These are phyloP conservation scores for Desmodesmus armatus DNA, from an alignment of 139 green algal species.

Conservation along the genomic window DNA sequence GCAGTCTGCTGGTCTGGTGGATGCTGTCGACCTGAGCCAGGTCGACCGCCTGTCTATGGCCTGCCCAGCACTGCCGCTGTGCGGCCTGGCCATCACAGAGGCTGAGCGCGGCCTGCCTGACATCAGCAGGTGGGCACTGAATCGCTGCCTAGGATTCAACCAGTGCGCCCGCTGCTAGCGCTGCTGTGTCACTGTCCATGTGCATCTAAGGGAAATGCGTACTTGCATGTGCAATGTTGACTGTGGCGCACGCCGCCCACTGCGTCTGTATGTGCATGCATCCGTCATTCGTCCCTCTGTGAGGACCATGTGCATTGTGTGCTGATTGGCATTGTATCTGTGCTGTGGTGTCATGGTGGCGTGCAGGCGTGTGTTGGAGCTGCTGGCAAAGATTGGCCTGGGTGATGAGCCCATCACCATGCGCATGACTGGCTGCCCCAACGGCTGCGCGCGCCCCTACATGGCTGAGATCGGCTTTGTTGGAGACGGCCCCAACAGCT, in stretches of 20 bases:
- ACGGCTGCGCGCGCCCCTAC: constrained; percentile 98
- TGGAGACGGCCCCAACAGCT: constrained; percentile 96
- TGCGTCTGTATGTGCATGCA: too few relatives aligned
- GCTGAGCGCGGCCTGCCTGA: constrained; percentile 96
- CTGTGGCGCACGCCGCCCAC: too few relatives aligned
- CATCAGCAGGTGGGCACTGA: constrained; percentile 75
- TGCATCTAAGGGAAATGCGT: too few relatives aligned
- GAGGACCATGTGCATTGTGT: too few relatives aligned
- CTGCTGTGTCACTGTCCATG: neutral
- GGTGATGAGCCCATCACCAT: constrained; percentile 82
- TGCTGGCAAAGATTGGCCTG: constrained; percentile 82
- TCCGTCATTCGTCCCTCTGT: too few relatives aligned
- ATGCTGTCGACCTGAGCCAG: constrained; percentile 35
- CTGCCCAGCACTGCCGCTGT: constrained; percentile 98
- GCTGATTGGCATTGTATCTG: too few relatives aligned
- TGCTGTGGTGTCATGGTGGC: neutral
- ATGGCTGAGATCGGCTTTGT: constrained; percentile 99
- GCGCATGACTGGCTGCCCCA: constrained; percentile 99
- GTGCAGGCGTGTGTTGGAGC: constrained; percentile 58
- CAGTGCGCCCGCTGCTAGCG: constrained; percentile 75
- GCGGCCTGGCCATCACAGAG: constrained; percentile 97
- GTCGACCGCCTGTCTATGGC: constrained; percentile 86
- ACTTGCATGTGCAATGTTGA: too few relatives aligned
- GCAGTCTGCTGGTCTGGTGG: constrained; percentile 36
- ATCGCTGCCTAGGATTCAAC: too few relatives aligned